Conservation (phyloP, 1,284 basidiomycete genomes). For the Takashimella koratensis region DNA sequence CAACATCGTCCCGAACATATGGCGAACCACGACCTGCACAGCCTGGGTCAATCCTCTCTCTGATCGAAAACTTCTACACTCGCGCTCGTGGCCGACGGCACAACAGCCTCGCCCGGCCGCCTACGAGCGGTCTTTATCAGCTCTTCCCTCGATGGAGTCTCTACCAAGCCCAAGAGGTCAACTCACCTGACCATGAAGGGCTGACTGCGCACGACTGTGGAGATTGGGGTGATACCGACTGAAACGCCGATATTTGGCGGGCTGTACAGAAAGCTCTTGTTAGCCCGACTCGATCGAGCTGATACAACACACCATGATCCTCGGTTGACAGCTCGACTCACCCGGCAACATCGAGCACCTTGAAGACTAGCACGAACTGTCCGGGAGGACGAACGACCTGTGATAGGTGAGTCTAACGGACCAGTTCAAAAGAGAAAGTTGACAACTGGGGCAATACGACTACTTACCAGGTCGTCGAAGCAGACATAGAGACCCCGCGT, state of each 20-base stretch:
- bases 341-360: background rate
- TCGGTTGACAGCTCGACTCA: background rate
- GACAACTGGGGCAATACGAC: background rate
- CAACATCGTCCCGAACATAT: too few species aligned
- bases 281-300: too few species aligned
- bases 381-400: background rate
- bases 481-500: background rate
- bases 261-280: background rate
- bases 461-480: background rate
- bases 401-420: too few species aligned
- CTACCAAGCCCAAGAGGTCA: too few species aligned
- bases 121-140: too few species aligned
- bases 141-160: too few species aligned
- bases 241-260: background rate
- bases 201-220: background rate
- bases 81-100: too few species aligned
- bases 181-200: background rate
- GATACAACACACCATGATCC: too few species aligned
- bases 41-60: too few species aligned
- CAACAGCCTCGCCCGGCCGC: too few species aligned
- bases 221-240: background rate
- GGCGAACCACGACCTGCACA: too few species aligned
- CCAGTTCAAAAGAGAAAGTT: background rate
- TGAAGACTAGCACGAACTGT: background rate
- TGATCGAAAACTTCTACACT: too few species aligned